A percentile compares a stretch with the other conserved stretches of the same genome.
Conservation (phyloP, 1,139 yeast species). For the Geotrichum armillariae region DNA sequence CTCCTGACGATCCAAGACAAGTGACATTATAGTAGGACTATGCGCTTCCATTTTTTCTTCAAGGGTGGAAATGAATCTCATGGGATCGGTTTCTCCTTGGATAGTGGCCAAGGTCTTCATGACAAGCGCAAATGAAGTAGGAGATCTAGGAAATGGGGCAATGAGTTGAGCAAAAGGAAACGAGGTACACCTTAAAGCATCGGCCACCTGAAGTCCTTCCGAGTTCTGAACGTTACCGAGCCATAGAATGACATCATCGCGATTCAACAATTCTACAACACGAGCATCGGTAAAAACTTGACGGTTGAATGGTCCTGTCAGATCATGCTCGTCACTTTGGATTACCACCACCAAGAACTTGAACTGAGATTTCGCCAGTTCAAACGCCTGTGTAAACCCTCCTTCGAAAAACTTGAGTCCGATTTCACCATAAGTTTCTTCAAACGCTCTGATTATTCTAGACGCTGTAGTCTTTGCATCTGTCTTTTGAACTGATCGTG, state of each 20-base stretch:
- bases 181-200: conserved; percentile 67
- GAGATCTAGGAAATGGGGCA: conserved; percentile 48
- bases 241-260: conserved; percentile 67
- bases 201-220: conserved; percentile 84
- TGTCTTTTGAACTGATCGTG: conserved; percentile 37
- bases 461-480: conserved; percentile 46
- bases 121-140: conserved; percentile 38
- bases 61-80: conserved; percentile 39
- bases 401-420: conserved; percentile 56
- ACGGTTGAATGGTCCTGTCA: conserved; percentile 54
- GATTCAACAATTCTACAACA: conserved; percentile 52
- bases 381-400: conserved; percentile 74
- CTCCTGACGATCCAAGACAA: conserved; percentile 63
- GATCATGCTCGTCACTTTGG: conserved; percentile 72
- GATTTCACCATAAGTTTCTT: conserved; percentile 38
- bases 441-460: conserved; percentile 42
- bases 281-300: conserved; percentile 55
- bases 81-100: conserved; percentile 52
- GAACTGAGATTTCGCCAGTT: conserved; percentile 62
- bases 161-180: conserved; percentile 79
- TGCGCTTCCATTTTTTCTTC: conserved; percentile 49
- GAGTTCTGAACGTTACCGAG: conserved; percentile 81
- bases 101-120: conserved; percentile 64
- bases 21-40: conserved; percentile 57
- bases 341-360: conserved; percentile 72